A percentile compares a stretch with the other conserved stretches of the same genome.
phyloP scores from a whole-genome alignment of 768 basidiomycete species.

The Lactifluus piperatus region DNA sequence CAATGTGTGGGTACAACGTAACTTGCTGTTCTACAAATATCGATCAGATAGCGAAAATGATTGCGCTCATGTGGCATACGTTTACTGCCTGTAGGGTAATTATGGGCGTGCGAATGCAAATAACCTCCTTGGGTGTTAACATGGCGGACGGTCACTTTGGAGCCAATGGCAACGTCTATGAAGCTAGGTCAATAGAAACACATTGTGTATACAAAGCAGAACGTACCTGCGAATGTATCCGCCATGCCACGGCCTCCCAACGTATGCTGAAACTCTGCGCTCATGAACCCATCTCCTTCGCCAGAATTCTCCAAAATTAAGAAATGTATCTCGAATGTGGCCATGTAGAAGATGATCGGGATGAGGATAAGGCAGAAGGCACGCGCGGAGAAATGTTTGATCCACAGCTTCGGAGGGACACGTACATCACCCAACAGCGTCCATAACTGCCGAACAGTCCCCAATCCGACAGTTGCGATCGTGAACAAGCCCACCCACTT shows the following conservation, averaged over 20 bases:
- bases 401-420: slow-evolving; percentile 64
- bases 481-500: slow-evolving; percentile 99
- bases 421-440: slow-evolving; percentile 77
- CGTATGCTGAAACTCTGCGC: slow-evolving; percentile 96
- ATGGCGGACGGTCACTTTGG: slow-evolving; percentile 76
- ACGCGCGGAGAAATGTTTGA: slow-evolving; percentile 80
- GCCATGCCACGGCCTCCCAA: slow-evolving; percentile 82
- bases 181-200: neutral
- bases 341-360: slow-evolving; percentile 87
- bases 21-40: slow-evolving; percentile 81
- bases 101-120: slow-evolving; percentile 87
- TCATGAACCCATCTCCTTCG: slow-evolving; percentile 99
- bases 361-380: slow-evolving; percentile 84
- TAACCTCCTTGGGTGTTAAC: slow-evolving; percentile 99
- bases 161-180: slow-evolving; percentile 79
- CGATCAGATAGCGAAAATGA: neutral
- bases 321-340: slow-evolving; percentile 96
- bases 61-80: slow-evolving; percentile 43
- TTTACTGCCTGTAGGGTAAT: slow-evolving; percentile 83
- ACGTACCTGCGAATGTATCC: slow-evolving; percentile 82
- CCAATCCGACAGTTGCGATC: slow-evolving; percentile 85
- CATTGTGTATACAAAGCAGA: neutral
- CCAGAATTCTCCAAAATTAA: slow-evolving; percentile 80
- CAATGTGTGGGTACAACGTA: slow-evolving; percentile 98
- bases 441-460: slow-evolving; percentile 86